These are phyloP conservation scores for Tieghemostelium lacteum DNA, from an alignment of 78 protist genomes.

Conservation along the genomic window DNA sequence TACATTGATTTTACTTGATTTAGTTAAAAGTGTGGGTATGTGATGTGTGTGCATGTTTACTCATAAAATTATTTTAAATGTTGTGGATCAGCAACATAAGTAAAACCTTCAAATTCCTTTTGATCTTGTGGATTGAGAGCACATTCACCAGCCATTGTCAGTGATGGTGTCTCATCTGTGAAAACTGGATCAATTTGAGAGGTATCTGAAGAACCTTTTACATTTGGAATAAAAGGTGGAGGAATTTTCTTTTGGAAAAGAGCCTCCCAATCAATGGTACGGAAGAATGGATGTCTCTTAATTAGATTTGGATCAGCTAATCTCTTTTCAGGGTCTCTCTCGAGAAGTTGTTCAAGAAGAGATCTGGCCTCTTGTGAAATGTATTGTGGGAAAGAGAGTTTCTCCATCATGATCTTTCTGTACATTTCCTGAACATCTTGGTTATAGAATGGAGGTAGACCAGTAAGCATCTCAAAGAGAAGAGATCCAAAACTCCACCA, in stretches of 20 bases:
- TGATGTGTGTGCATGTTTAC: too few relatives aligned
- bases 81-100: conserved; percentile 66
- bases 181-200: conserved; percentile 85
- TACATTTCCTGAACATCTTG: conserved; percentile 87
- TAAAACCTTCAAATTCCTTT: conserved; percentile 79
- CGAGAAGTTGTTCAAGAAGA: conserved; percentile 82
- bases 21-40: too few relatives aligned
- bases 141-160: conserved; percentile 78
- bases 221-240: conserved; percentile 87
- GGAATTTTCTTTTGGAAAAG: conserved; percentile 81
- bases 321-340: conserved; percentile 82
- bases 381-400: conserved; percentile 74
- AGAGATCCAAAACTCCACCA: conserved; percentile 97
- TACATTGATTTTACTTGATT: not conserved
- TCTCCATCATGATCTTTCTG: conserved; percentile 78
- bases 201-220: conserved; percentile 82
- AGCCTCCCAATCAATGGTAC: conserved; percentile 84
- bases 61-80: not conserved
- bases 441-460: conserved; percentile 89
- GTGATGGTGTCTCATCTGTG: conserved; percentile 82
- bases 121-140: conserved; percentile 67
- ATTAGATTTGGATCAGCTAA: conserved; percentile 81
- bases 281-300: conserved; percentile 81
- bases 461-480: conserved; percentile 91
- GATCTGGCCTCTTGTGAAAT: conserved; percentile 78